A percentile compares a stretch with the other conserved stretches of the same genome.
These are phyloP conservation scores for Aspergillus sclerotiicarbonarius DNA, from an alignment of 495 filamentous ascomycete species.

Conservation along the genomic window DNA sequence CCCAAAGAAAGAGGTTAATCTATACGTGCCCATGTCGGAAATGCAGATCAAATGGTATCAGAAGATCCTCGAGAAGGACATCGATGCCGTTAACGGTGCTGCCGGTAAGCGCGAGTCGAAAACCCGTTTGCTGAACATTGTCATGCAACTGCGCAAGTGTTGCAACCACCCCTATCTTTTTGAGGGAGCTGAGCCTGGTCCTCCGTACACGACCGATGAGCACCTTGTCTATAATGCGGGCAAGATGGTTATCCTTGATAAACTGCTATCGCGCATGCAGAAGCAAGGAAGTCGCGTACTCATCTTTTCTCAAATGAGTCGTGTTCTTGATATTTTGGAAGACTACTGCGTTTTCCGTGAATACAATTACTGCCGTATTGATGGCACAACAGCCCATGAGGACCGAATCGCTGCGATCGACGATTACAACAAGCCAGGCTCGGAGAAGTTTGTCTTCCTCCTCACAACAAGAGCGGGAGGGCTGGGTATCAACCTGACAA, in stretches of 20 bases:
- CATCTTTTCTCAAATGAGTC: constrained; percentile 99
- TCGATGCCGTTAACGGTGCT: constrained; percentile 97
- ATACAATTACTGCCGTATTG: constrained; percentile 96
- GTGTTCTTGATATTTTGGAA: constrained; percentile 94
- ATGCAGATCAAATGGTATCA: constrained; percentile 99
- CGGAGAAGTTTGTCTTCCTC: constrained; percentile 96
- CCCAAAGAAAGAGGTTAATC: constrained; percentile 95
- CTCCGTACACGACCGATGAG: constrained; percentile 97
- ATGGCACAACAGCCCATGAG: constrained; percentile 95
- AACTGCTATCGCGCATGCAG: constrained; percentile 80
- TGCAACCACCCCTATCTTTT: constrained; percentile 99
- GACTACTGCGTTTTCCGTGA: constrained; percentile 96
- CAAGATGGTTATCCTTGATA: constrained; percentile 98
- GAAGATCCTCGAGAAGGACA: constrained; percentile 98
- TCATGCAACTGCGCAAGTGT: constrained; percentile 99
- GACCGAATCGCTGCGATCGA: constrained; percentile 98
- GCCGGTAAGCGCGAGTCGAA: constrained; percentile 98
- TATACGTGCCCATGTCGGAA: constrained; percentile 97
- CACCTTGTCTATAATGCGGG: constrained; percentile 91
- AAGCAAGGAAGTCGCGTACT: constrained; percentile 85
- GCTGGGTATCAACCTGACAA: constrained; percentile 96
- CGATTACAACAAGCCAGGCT: constrained; percentile 93
- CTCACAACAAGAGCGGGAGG: constrained; percentile 97
- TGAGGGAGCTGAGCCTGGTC: constrained; percentile 95
- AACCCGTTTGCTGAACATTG: constrained; percentile 97